phyloP scores from a whole-genome alignment of 2,329 filamentous ascomycete genomes.

The Fusarium oligoseptatum region DNA sequence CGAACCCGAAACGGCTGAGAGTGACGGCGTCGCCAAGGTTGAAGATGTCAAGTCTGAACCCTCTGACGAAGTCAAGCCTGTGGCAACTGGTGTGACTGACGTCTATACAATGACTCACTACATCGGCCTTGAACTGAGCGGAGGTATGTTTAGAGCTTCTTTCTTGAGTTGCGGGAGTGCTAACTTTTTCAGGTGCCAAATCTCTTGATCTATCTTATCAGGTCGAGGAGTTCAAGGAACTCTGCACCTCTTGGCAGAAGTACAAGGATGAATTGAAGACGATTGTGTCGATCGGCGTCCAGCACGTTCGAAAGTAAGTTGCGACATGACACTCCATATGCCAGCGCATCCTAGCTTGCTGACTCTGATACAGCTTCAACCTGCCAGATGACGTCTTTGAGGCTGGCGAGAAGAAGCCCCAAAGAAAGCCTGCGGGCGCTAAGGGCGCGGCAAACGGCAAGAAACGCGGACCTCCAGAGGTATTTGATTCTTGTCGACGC shows the following conservation, averaged over 20 bases:
- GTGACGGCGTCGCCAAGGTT: slow-evolving; percentile 43
- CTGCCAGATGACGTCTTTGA: slow-evolving; percentile 92
- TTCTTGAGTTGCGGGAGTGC: slow-evolving; percentile 25
- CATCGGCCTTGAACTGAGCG: slow-evolving; percentile 84
- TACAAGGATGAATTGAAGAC: slow-evolving; percentile 79
- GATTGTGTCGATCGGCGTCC: slow-evolving; percentile 76
- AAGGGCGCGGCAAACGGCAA: slow-evolving; percentile 58
- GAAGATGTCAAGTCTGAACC: slow-evolving; percentile 27
- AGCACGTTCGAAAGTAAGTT: slow-evolving; percentile 87
- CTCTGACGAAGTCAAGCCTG: slow-evolving; percentile 17
- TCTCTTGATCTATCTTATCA: slow-evolving; percentile 83
- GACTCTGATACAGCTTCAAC: slow-evolving; percentile 73
- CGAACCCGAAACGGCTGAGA: slow-evolving; percentile 47
- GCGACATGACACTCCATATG: background rate
- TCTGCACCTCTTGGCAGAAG: slow-evolving; percentile 80
- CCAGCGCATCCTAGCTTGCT: slow-evolving; percentile 14
- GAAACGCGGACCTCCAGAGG: slow-evolving; percentile 65
- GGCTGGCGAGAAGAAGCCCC: slow-evolving; percentile 80
- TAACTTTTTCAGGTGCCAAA: slow-evolving; percentile 69
- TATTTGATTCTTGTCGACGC: slow-evolving; percentile 49
- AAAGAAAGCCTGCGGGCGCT: slow-evolving; percentile 62
- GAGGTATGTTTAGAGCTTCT: slow-evolving; percentile 68
- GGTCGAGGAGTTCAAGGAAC: slow-evolving; percentile 87
- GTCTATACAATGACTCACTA: slow-evolving; percentile 95
- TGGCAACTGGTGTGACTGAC: slow-evolving; percentile 47